These are phyloP conservation scores for Eimeria zaria DNA, from an alignment of 169 alveolate genomes.

Conservation along the genomic window DNA sequence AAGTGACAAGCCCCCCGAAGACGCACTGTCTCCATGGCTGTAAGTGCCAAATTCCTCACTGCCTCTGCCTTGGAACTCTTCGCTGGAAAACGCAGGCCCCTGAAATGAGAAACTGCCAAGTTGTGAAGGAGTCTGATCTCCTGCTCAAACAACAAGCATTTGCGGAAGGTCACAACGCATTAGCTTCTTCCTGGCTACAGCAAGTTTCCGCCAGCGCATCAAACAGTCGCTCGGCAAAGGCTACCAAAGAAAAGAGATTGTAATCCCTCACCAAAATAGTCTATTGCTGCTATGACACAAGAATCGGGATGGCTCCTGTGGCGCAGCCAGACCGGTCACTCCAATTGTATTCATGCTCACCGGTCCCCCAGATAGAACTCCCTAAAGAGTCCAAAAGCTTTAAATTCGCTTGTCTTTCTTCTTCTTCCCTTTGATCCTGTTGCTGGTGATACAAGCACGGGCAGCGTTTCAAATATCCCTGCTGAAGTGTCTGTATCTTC, in stretches of 20 bases:
- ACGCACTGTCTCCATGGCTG: background rate
- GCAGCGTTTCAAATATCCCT: constrained; percentile 57
- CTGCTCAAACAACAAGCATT: constrained; percentile 19
- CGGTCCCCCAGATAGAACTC: constrained; percentile 51
- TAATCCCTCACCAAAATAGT: background rate
- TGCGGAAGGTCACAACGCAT: background rate
- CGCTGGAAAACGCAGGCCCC: constrained; percentile 16
- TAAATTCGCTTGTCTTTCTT: constrained; percentile 21
- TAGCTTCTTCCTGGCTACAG: background rate
- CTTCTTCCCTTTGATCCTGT: constrained; percentile 36
- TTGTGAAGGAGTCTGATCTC: background rate
- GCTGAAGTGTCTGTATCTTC: constrained; percentile 39
- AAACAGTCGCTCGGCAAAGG: background rate
- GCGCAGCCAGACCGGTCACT: background rate
- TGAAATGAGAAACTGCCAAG: background rate
- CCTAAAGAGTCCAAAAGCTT: constrained; percentile 17
- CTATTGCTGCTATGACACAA: background rate
- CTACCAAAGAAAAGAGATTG: background rate
- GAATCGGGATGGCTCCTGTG: background rate
- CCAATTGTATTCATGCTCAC: background rate
- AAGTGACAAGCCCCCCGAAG: background rate
- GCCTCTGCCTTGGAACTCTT: background rate
- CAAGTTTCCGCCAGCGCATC: background rate
- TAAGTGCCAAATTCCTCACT: background rate
- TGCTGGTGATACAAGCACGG: constrained; percentile 47